These are phyloP conservation scores for Orbilia javanica DNA, from an alignment of 2,329 filamentous ascomycete genomes.

Conservation along the genomic window DNA sequence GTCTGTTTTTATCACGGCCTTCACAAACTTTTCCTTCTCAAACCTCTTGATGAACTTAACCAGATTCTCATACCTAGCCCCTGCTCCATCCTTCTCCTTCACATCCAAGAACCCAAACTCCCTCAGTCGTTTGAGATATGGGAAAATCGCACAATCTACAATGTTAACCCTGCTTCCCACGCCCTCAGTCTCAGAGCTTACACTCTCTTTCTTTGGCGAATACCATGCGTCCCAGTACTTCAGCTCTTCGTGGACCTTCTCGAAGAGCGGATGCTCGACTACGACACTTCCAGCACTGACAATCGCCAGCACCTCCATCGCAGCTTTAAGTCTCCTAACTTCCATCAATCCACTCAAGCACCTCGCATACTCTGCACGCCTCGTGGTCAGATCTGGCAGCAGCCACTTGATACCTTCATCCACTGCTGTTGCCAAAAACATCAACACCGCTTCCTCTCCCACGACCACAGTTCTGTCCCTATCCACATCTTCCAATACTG, in stretches of 20 bases:
- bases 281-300: conserved; percentile 29
- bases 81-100: conserved; percentile 38
- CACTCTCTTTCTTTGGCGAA: conserved; percentile 34
- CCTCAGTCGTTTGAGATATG: conserved; percentile 31
- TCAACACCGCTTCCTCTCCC: conserved; percentile 60
- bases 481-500: conserved; percentile 61
- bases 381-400: conserved; percentile 39
- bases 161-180: conserved; percentile 43
- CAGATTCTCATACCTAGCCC: conserved; percentile 32
- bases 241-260: conserved; percentile 52
- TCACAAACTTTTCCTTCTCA: conserved; percentile 53
- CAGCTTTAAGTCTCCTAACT: conserved; percentile 38
- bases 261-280: conserved; percentile 55
- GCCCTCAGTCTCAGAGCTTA: conserved; percentile 15
- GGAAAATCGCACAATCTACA: conserved; percentile 49
- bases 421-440: conserved; percentile 60
- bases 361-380: conserved; percentile 48
- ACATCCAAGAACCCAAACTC: conserved; percentile 53
- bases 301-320: conserved; percentile 39
- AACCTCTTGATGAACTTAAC: conserved; percentile 44
- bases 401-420: conserved; percentile 48
- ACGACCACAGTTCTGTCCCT: conserved; percentile 60
- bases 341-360: conserved; percentile 49
- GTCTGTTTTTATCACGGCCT: conserved; percentile 21
- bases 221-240: conserved; percentile 52